phyloP scores from a whole-genome alignment of 164 flowering plant genomes.

The Aristolochia fimbriata region DNA sequence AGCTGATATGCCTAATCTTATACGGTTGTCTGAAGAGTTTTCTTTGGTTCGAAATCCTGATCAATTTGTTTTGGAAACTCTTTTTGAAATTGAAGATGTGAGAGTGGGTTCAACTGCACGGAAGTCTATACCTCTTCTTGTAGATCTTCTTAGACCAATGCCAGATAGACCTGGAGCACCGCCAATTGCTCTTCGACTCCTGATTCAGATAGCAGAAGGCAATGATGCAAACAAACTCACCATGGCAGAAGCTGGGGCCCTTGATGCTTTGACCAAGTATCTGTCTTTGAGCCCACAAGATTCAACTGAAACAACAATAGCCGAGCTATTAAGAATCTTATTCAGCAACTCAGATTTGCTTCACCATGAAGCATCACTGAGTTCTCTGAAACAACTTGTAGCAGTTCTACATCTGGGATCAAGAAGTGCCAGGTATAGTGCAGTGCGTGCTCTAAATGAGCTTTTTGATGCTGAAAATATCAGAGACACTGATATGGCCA shows the following conservation, averaged over 20 bases:
- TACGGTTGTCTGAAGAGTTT: conserved; percentile 68
- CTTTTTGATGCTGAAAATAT: conserved; percentile 69
- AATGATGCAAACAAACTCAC: conserved; percentile 62
- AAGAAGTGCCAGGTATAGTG: conserved; percentile 61
- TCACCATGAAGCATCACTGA: conserved; percentile 51
- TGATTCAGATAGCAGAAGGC: conserved; percentile 64
- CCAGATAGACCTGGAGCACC: conserved; percentile 89
- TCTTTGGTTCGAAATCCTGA: conserved; percentile 53
- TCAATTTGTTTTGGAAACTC: conserved; percentile 54
- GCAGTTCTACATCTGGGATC: conserved; percentile 83
- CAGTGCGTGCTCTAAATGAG: conserved; percentile 61
- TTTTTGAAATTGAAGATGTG: conserved; percentile 74
- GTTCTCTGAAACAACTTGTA: conserved; percentile 64
- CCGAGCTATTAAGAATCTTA: conserved; percentile 57
- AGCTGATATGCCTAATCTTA: conserved; percentile 55
- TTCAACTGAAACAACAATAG: conserved; percentile 51
- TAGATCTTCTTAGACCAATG: conserved; percentile 79
- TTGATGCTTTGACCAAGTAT: conserved; percentile 74
- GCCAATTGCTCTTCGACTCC: conserved; percentile 49
- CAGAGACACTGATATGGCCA: conserved; percentile 56
- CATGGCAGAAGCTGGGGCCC: conserved; percentile 89
- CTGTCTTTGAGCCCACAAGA: conserved; percentile 82
- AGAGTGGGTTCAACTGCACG: conserved; percentile 62
- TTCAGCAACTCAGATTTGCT: conserved; percentile 57
- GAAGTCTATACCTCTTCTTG: conserved; percentile 66